These are phyloP conservation scores for Neodidymelliopsis sp. DNA, from an alignment of 2,329 filamentous ascomycete genomes.

Conservation along the genomic window DNA sequence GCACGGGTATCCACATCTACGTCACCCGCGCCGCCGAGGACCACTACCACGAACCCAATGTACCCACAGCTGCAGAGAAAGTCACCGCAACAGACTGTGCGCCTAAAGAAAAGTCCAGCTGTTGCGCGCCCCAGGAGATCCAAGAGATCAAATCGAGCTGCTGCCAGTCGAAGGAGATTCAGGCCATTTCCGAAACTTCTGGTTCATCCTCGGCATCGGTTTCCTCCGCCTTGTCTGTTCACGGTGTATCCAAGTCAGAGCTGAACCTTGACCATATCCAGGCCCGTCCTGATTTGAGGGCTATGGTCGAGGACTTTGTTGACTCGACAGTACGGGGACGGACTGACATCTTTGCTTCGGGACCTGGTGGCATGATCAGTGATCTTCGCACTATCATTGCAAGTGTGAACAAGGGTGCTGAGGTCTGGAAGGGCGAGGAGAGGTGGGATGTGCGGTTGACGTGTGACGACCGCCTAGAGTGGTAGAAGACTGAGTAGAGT, in stretches of 20 bases:
- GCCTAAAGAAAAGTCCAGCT: slow-evolving; percentile 1
- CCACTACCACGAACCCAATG: slow-evolving; percentile 19
- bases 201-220: slow-evolving; percentile 29
- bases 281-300: slow-evolving; percentile 31
- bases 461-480: slow-evolving; percentile 45
- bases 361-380: slow-evolving; percentile 43
- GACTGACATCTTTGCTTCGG: slow-evolving; percentile 44
- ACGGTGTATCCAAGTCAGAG: slow-evolving; percentile 40
- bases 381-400: slow-evolving; percentile 45
- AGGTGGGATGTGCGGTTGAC: slow-evolving; percentile 41
- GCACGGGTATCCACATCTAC: slow-evolving; percentile 43
- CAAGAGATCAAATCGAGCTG: slow-evolving; percentile 13
- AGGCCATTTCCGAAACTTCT: slow-evolving; percentile 19
- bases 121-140: slow-evolving; percentile 7
- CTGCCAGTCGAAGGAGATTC: slow-evolving; percentile 33
- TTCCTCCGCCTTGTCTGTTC: slow-evolving; percentile 36
- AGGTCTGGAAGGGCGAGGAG: slow-evolving; percentile 45
- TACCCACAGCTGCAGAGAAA: slow-evolving; percentile 30
- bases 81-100: slow-evolving; percentile 21
- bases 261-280: slow-evolving; percentile 35
- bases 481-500: slow-evolving; percentile 27
- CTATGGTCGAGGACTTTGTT: slow-evolving; percentile 34
- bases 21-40: slow-evolving; percentile 41
- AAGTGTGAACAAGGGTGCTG: slow-evolving; percentile 36
- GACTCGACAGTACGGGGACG: slow-evolving; percentile 31